Base-by-base conservation (phyloP, 2,329 filamentous ascomycete species). In the Chaetothyriales sp. region DNA sequence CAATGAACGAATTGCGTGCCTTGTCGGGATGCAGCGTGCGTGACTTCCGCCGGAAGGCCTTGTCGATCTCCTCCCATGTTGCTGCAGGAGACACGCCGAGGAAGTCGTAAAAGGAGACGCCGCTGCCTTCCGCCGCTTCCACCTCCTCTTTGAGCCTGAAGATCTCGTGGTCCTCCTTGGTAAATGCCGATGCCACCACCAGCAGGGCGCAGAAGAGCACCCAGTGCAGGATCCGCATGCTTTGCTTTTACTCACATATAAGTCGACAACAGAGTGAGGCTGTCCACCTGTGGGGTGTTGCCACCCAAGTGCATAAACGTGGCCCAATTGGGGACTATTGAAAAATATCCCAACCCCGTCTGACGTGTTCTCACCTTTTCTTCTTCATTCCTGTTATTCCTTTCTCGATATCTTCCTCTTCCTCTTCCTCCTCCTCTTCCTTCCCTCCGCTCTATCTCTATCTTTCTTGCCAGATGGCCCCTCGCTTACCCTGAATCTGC, bases 101-200 rank as follows among this genome's bases (percentile, higher is more conserved):
- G 70, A 95, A 92, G 66, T 94, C 75, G 78, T 98, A 98, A 71
- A 98, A 98, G 61, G 86, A 92, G 54, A 87, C 77, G 56, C 86
- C 83, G 49, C 75, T 64, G 53, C 92, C 89, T 67, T 95, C 86
- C 58, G 81, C 74, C 45, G 80, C 71, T 55, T 78, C 73, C 51
- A 98, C 79, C 67, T 97, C 92, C 71, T 95, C 89, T 64, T 84
- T 84, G 56, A 98, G 77, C 62, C 89, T 86, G 74, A 98, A 98
- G 73, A 98, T 97, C 72, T 98, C 92, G 66, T 94, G 88, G 71
- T 98, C 92, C 77, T 94, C 87, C 70, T 92, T 92, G 52, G 80
- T 81, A 87, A 89, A 95, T 46, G 86, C 86, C 48, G 81, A 78
- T 54, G 78, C 78, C 56, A 89, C 69, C 43, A 81, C 76, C 54